phyloP scores from a whole-genome alignment of 225 moss, liverwort and hornwort species.

The Bryoerythrophyllum caledonicum region DNA sequence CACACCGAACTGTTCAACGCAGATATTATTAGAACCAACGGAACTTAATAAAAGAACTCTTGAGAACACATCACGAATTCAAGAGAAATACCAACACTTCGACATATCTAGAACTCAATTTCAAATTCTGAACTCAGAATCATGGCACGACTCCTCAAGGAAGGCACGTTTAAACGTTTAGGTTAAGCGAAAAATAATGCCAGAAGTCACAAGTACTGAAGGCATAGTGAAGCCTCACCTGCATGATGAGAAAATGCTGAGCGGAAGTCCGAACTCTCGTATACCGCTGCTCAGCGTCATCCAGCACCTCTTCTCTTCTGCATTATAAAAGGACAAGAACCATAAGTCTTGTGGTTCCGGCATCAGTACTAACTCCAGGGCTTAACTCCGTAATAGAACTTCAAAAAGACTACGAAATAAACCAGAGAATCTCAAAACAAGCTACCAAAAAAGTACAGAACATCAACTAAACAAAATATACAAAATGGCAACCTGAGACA shows the following conservation, averaged over 20 bases:
- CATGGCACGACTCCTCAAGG: background rate
- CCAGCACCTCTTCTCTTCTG: slow-evolving; percentile 65
- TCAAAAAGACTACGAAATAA: background rate
- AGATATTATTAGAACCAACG: slow-evolving; percentile 15
- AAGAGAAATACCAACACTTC: background rate
- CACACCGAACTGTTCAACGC: slow-evolving; percentile 49
- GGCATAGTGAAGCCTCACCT: slow-evolving; percentile 33
- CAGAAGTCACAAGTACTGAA: background rate
- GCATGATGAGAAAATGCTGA: slow-evolving; percentile 60
- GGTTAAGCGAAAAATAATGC: background rate
- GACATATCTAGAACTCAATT: background rate
- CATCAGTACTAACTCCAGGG: background rate
- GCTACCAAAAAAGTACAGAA: background rate
- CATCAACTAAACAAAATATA: background rate
- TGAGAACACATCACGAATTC: slow-evolving; percentile 2
- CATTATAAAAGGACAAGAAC: slow-evolving; percentile 25
- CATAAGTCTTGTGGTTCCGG: slow-evolving; percentile 17
- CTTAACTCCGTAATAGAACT: background rate
- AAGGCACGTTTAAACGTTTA: background rate
- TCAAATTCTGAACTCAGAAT: background rate
- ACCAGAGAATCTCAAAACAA: too few relatives aligned
- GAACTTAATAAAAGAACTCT: background rate
- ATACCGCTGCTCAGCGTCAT: slow-evolving; percentile 60
- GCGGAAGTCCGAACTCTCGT: slow-evolving; percentile 46
- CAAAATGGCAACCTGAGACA: background rate